Evolutionary conservation across 2,329 filamentous ascomycete species (phyloP).

Genomic region (Phialocephala sp.): DNA sequence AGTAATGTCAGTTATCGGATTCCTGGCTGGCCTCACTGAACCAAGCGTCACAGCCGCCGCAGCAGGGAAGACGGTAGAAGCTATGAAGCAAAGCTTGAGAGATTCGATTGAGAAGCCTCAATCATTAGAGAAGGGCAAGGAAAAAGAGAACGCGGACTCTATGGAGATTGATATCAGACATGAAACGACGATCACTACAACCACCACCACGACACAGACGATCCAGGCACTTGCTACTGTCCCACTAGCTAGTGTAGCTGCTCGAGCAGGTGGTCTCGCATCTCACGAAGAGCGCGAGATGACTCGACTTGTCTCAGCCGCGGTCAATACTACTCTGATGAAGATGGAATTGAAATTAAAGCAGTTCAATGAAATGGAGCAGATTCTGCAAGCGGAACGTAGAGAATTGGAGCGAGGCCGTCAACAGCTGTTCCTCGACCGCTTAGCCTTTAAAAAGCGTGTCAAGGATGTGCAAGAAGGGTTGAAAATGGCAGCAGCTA

Average conservation of each 20-base stretch:
- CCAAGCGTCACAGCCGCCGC: constrained; percentile 90
- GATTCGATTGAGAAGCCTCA: constrained; percentile 74
- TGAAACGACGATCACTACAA: constrained; percentile 53
- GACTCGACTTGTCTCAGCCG: constrained; percentile 88
- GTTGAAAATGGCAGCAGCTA: constrained; percentile 56
- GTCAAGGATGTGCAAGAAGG: constrained; percentile 82
- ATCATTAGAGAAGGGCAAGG: constrained; percentile 61
- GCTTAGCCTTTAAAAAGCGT: constrained; percentile 86
- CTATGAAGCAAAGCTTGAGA: constrained; percentile 80
- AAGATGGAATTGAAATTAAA: constrained; percentile 95
- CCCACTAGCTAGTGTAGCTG: constrained; percentile 84
- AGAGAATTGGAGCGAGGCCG: constrained; percentile 90
- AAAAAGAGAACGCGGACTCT: constrained; percentile 57
- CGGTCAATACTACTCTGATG: constrained; percentile 91
- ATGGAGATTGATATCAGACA: constrained; percentile 69
- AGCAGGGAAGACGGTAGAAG: constrained; percentile 84
- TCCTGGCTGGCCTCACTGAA: constrained; percentile 89
- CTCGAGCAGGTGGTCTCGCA: constrained; percentile 83
- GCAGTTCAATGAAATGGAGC: constrained; percentile 96
- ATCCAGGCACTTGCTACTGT: constrained; percentile 70
- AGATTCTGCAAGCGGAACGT: constrained; percentile 87
- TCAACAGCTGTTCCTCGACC: constrained; percentile 92
- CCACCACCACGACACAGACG: constrained; percentile 54
- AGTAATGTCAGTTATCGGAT: constrained; percentile 93
- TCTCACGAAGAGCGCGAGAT: constrained; percentile 98